Conservation (phyloP, 768 basidiomycete species). For the Clitopilus passeckerianus region DNA sequence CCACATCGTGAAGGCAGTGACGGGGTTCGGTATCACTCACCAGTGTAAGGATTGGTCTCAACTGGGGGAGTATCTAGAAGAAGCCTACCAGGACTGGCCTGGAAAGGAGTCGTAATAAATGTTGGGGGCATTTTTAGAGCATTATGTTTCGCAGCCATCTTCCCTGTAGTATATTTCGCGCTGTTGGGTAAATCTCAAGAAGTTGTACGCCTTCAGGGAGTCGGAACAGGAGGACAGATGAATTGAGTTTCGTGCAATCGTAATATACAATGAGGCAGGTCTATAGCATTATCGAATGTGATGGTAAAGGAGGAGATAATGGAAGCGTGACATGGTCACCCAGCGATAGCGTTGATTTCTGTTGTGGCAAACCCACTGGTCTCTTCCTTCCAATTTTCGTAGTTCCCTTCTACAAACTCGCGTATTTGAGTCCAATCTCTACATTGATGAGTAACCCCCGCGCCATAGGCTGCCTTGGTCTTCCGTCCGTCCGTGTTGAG, state of each 20-base stretch:
- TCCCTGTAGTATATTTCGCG: too few relatives aligned
- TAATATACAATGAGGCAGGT: too few relatives aligned
- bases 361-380: background rate
- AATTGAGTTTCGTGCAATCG: too few relatives aligned
- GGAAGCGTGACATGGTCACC: background rate
- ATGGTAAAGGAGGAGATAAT: background rate
- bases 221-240: too few relatives aligned
- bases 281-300: background rate
- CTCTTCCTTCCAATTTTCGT: constrained; percentile 2
- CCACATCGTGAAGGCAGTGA: background rate
- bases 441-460: constrained; percentile 8
- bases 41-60: constrained; percentile 1
- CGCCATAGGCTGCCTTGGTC: constrained; percentile 5
- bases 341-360: constrained; percentile 1
- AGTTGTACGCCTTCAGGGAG: too few relatives aligned
- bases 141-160: too few relatives aligned
- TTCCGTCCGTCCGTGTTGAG: background rate
- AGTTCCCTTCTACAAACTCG: constrained; percentile 7
- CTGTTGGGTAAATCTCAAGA: too few relatives aligned
- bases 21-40: background rate
- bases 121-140: background rate
- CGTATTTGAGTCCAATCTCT: constrained; percentile 7
- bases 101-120: background rate
- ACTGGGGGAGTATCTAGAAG: background rate
- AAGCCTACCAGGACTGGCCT: background rate